Conservation (phyloP, 2,329 filamentous ascomycete genomes). For the Beauveria bassiana region DNA sequence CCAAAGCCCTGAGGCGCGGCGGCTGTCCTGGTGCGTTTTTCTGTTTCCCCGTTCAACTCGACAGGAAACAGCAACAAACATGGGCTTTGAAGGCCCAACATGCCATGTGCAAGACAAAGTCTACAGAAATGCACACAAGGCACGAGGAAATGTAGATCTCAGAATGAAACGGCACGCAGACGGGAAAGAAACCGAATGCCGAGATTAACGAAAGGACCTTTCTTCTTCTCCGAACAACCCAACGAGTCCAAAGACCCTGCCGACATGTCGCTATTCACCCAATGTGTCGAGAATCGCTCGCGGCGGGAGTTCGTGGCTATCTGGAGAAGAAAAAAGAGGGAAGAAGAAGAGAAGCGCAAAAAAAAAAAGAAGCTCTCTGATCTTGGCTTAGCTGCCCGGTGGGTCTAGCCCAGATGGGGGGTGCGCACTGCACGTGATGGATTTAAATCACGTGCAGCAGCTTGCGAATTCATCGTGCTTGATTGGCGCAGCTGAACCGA, state of each 20-base stretch:
- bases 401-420: neutral
- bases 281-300: constrained; percentile 18
- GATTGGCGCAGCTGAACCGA: constrained; percentile 38
- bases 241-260: constrained; percentile 28
- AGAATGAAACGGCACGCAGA: constrained; percentile 50
- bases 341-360: constrained; percentile 21
- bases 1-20: no score
- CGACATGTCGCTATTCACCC: constrained; percentile 23
- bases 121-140: neutral
- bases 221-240: constrained; percentile 38
- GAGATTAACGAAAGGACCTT: constrained; percentile 52
- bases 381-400: neutral
- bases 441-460: constrained; percentile 21
- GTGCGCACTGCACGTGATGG: constrained; percentile 1
- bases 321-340: constrained; percentile 33
- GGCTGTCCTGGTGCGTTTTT: no score
- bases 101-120: neutral
- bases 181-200: constrained; percentile 35
- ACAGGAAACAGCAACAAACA: no score
- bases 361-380: neutral
- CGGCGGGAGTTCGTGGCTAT: constrained; percentile 44
- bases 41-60: no score
- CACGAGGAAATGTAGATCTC: constrained; percentile 44
- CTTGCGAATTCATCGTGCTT: constrained; percentile 29
- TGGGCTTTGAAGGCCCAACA: no score